Evolutionary conservation across 2,329 filamentous ascomycete genomes (phyloP).

Genomic region (Zopfia rhizophila): DNA sequence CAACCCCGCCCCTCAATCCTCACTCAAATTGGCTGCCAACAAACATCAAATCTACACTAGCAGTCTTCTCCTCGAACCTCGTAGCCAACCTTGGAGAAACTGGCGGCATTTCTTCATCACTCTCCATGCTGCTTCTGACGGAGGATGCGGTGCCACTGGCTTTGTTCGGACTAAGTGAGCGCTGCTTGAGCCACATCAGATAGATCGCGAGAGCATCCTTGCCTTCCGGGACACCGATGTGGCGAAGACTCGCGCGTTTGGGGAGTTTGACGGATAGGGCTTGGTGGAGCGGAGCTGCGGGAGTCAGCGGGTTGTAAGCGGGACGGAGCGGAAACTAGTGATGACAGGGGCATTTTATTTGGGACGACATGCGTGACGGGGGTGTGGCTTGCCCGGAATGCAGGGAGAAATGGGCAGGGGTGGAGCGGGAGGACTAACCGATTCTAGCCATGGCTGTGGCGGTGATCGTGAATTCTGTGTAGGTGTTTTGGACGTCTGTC

Average conservation of each 20-base stretch:
- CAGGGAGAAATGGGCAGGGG: constrained; percentile 4
- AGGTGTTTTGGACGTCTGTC: neutral
- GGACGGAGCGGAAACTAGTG: constrained; percentile 5
- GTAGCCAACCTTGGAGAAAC: no score
- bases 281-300: constrained; percentile 18
- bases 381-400: no score
- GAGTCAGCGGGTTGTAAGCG: constrained; percentile 5
- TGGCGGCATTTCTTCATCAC: no score
- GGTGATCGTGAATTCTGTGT: neutral
- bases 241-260: constrained; percentile 26
- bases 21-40: no score
- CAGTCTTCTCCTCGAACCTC: no score
- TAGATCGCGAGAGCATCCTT: constrained; percentile 35
- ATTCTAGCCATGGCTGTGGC: constrained; percentile 24
- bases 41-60: no score
- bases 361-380: no score
- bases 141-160: no score
- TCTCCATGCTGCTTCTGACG: no score
- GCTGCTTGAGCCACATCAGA: constrained; percentile 33
- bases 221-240: constrained; percentile 32
- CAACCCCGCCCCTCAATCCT: no score
- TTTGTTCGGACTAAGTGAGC: no score
- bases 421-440: constrained; percentile 24
- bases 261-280: constrained; percentile 23
- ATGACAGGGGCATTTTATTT: no score